A percentile compares a stretch with the other conserved stretches of the same genome.
Conservation (phyloP, 148 eudicot species). For the Rhododendron williamsianum region DNA sequence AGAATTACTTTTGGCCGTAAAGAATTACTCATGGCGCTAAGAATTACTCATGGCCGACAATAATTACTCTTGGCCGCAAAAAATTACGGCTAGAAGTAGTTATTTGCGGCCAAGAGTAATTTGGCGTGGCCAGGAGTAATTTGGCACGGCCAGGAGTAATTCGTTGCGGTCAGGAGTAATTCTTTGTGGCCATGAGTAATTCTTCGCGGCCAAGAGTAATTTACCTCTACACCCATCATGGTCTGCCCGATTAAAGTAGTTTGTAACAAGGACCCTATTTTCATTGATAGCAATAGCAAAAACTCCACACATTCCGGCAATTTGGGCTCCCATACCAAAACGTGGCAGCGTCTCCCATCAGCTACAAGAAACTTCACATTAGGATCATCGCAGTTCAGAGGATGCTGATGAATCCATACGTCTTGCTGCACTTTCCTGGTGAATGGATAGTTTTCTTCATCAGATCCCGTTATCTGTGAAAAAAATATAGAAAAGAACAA, state of each 20-base stretch:
- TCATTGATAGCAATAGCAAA: conserved; percentile 81
- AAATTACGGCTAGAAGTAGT: no score
- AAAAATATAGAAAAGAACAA: neutral
- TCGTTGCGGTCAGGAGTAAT: no score
- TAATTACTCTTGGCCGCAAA: no score
- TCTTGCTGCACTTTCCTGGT: conserved; percentile 92
- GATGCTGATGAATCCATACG: conserved; percentile 93
- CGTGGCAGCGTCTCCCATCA: conserved; percentile 83
- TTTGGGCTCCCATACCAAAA: conserved; percentile 87
- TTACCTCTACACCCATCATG: conserved; percentile 90
- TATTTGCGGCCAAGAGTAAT: no score
- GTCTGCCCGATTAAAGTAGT: conserved; percentile 87
- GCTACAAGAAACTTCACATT: conserved; percentile 69
- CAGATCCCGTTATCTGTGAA: conserved; percentile 62
- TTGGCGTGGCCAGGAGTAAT: no score
- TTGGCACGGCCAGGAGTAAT: no score
- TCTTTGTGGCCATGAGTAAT: no score
- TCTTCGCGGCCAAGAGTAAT: no score
- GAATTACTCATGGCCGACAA: no score
- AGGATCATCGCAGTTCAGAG: conserved; percentile 58
- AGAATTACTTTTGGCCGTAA: no score
- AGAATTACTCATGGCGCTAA: no score
- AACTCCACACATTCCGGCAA: conserved; percentile 83
- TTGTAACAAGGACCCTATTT: conserved; percentile 67
- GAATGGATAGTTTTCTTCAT: conserved; percentile 86